phyloP scores from a whole-genome alignment of 75 land plant species.

The Picea sitchensis region DNA sequence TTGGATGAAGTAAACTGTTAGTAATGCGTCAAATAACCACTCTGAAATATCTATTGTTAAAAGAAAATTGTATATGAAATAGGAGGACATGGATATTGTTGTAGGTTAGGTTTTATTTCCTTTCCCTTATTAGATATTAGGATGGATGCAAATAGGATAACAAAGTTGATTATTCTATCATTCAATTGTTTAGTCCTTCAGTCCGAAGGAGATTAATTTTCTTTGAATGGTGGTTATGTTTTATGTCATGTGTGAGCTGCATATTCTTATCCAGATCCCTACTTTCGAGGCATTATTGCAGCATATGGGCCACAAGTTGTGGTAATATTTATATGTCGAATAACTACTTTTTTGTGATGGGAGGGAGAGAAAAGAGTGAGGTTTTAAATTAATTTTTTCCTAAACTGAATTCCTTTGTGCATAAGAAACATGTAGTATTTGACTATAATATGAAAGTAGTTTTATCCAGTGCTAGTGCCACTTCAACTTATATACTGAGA shows the following conservation, averaged over 20 bases:
- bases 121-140: background rate
- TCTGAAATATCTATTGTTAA: background rate
- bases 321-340: constrained; percentile 12
- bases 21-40: background rate
- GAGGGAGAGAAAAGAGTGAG: background rate
- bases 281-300: constrained; percentile 42
- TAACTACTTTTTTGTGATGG: background rate
- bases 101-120: background rate
- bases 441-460: background rate
- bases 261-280: constrained; percentile 59
- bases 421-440: background rate
- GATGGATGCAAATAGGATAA: background rate
- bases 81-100: background rate
- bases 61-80: background rate
- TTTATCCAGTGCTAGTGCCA: background rate
- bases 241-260: constrained; percentile 13
- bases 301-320: constrained; percentile 31
- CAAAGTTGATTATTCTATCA: background rate
- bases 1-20: no score
- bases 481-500: background rate
- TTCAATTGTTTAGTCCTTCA: background rate
- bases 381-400: background rate
- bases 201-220: background rate
- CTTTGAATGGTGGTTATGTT: background rate
- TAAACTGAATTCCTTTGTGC: background rate